Evolutionary conservation across 495 filamentous ascomycete species (phyloP).

Genomic region (Neurospora sp.): DNA sequence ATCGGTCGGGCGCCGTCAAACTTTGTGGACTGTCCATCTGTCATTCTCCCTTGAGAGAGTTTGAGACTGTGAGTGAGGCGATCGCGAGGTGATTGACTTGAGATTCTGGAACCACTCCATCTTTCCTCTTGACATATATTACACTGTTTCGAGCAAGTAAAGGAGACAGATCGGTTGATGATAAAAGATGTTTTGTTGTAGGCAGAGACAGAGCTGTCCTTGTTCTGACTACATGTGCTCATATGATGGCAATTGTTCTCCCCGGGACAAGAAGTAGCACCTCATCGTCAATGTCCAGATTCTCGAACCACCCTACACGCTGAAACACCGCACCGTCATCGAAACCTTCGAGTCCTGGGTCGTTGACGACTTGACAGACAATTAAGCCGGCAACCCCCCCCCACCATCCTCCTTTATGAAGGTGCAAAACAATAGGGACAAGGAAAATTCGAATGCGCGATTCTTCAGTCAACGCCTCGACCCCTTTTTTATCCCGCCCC

Average conservation of each 20-base stretch:
- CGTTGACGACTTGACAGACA: not conserved
- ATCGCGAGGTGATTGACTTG: not conserved
- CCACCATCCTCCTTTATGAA: not conserved
- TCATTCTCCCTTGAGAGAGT: not conserved
- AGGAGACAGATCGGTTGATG: not conserved
- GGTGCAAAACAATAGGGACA: not conserved
- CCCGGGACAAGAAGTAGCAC: not conserved
- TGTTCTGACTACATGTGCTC: not conserved
- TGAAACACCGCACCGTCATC: not conserved
- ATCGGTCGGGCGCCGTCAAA: not conserved
- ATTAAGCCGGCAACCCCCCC: not conserved
- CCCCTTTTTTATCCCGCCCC: not conserved
- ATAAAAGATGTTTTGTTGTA: not conserved
- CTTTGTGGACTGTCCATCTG: not conserved
- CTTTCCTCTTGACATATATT: not conserved
- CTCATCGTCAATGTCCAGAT: not conserved
- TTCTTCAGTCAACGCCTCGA: not conserved
- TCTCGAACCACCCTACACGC: not conserved
- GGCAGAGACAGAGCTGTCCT: not conserved
- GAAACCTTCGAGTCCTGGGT: not conserved
- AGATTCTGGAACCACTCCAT: not conserved
- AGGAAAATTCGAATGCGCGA: not conserved
- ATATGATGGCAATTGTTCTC: not conserved
- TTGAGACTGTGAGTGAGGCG: not conserved
- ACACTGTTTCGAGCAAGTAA: not conserved